These are phyloP conservation scores for Calonectria ilicicola DNA, from an alignment of 2,329 filamentous ascomycete species.

Conservation along the genomic window DNA sequence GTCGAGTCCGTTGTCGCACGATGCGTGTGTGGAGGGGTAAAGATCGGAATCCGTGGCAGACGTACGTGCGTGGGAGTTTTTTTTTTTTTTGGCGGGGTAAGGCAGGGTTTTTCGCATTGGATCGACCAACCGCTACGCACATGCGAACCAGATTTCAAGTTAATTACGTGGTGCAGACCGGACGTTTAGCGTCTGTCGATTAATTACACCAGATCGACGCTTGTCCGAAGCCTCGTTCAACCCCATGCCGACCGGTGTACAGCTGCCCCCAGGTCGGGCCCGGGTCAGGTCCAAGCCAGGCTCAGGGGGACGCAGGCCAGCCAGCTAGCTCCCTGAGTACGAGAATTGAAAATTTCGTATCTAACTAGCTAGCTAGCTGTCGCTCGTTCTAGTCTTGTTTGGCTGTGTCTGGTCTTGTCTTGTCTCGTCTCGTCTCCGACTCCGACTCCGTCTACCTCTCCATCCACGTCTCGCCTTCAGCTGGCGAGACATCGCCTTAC, in stretches of 20 bases:
- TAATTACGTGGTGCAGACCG: background rate
- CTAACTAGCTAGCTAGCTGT: no score
- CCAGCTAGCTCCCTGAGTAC: no score
- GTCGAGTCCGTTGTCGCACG: background rate
- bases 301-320: background rate
- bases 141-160: background rate
- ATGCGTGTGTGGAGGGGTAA: constrained; percentile 38
- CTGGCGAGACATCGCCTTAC: background rate
- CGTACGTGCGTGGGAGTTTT: background rate
- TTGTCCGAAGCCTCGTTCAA: constrained; percentile 1
- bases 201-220: constrained; percentile 4
- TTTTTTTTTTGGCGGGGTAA: constrained; percentile 8
- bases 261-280: background rate
- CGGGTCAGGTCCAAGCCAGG: no score
- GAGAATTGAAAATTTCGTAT: no score
- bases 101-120: constrained; percentile 27
- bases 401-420: no score
- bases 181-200: background rate
- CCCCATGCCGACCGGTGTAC: background rate
- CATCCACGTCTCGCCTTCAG: background rate
- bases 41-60: constrained; percentile 16
- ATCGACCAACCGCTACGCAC: constrained; percentile 5
- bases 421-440: no score
- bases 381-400: no score
- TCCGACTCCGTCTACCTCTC: background rate